Percentiles rank a stretch among this genome's conserved stretches.
These are phyloP conservation scores for Debaryomyces maramus DNA, from an alignment of 805 yeast genomes.

Conservation along the genomic window DNA sequence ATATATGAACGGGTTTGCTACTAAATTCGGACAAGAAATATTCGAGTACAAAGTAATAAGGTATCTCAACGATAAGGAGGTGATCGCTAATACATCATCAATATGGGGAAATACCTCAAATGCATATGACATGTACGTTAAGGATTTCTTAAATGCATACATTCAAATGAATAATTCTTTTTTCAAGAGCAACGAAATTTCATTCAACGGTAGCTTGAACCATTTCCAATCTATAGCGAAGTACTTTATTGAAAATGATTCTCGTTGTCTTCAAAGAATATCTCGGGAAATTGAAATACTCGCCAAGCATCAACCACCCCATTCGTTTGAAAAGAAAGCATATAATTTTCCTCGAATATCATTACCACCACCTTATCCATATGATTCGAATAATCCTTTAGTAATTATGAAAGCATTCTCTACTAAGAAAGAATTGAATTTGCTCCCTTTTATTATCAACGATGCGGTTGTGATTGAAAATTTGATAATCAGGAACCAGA, in stretches of 20 bases:
- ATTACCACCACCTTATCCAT: conserved; percentile 10
- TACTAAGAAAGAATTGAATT: conserved; percentile 9
- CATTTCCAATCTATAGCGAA: conserved; percentile 7
- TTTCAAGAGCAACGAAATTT: conserved; percentile 1
- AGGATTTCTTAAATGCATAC: conserved; percentile 8
- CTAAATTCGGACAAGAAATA: conserved; percentile 14
- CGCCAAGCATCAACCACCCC: conserved; percentile 4
- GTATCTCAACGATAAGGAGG: conserved; percentile 13
- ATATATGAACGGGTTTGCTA: conserved; percentile 5
- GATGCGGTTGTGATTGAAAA: conserved; percentile 6
- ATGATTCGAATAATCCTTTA: conserved; percentile 7
- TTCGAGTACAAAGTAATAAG: conserved; percentile 13
- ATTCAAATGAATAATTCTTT: conserved; percentile 1
- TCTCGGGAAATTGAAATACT: conserved; percentile 8
- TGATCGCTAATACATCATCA: conserved; percentile 9
- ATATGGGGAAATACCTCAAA: conserved; percentile 8
- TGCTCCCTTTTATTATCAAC: conserved; percentile 13
- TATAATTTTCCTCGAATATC: conserved; percentile 12
- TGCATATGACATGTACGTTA: conserved; percentile 9
- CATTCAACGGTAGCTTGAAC: conserved; percentile 6
- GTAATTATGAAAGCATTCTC: conserved; percentile 8
- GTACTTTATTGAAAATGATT: conserved; percentile 9
- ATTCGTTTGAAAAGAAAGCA: conserved; percentile 4
- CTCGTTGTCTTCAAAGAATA: conserved; percentile 10
- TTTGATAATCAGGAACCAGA: conserved; percentile 8